Evolutionary conservation across 257 asterid genomes (phyloP).

Genomic region (Datura wrightii): DNA sequence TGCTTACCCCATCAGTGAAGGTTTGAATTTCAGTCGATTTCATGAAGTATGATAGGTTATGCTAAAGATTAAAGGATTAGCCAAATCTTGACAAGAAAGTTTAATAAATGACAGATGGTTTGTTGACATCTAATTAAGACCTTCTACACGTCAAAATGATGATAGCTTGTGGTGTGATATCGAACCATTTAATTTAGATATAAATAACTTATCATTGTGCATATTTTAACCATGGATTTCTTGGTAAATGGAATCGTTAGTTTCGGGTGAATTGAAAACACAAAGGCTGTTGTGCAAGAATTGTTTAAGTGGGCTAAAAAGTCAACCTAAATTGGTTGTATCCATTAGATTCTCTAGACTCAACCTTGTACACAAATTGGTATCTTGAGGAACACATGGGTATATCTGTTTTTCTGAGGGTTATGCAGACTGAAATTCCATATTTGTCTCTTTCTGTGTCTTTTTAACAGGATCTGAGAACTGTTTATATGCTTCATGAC

Average conservation of each 20-base stretch:
- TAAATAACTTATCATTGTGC: background rate
- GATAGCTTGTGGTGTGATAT: background rate
- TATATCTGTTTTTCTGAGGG: background rate
- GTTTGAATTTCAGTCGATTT: conserved; percentile 40
- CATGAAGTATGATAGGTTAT: background rate
- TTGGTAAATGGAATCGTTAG: background rate
- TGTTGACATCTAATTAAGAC: background rate
- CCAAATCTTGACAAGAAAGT: background rate
- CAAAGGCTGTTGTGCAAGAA: background rate
- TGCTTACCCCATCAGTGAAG: conserved; percentile 96
- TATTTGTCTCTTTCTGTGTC: background rate
- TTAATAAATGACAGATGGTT: background rate
- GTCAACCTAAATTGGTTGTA: conserved; percentile 5
- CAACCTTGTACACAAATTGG: background rate
- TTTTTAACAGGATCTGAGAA: background rate
- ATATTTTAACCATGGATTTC: background rate
- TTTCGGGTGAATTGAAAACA: background rate
- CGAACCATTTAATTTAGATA: background rate
- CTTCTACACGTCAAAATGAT: background rate
- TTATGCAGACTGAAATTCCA: background rate
- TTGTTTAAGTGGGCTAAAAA: background rate
- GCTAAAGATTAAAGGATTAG: background rate
- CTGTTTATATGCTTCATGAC: background rate
- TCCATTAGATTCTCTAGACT: background rate
- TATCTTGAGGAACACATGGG: background rate